Percentiles rank a stretch among this genome's conserved stretches.
phyloP scores from a whole-genome alignment of 805 yeast species.

The Kuraishia borneana region DNA sequence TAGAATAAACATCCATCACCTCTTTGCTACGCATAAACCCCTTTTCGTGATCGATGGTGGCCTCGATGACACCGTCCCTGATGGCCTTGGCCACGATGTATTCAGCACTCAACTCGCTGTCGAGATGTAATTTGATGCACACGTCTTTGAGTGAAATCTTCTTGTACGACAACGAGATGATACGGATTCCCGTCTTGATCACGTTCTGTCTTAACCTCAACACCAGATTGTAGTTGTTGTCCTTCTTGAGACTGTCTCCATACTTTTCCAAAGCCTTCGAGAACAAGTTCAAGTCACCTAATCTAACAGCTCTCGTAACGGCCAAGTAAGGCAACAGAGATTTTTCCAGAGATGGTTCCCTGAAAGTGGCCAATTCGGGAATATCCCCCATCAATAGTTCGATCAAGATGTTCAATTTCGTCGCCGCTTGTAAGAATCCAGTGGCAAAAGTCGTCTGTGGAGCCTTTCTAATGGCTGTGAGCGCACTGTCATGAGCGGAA shows the following conservation, averaged over 20 bases:
- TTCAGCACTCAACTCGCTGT: constrained; percentile 92
- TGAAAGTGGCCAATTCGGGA: constrained; percentile 79
- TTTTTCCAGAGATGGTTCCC: constrained; percentile 45
- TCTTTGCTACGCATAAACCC: constrained; percentile 92
- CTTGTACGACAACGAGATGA: constrained; percentile 83
- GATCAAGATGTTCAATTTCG: constrained; percentile 77
- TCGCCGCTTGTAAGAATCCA: constrained; percentile 85
- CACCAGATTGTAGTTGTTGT: constrained; percentile 76
- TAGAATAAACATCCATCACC: constrained; percentile 74
- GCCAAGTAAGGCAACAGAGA: constrained; percentile 74
- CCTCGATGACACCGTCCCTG: constrained; percentile 95
- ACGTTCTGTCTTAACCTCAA: constrained; percentile 91
- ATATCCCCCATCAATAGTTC: constrained; percentile 95
- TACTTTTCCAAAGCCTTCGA: constrained; percentile 57
- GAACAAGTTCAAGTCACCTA: constrained; percentile 81
- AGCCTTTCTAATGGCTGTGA: constrained; percentile 92
- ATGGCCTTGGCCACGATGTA: constrained; percentile 95
- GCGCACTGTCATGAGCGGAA: constrained; percentile 78
- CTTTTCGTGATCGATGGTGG: constrained; percentile 78
- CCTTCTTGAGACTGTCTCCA: constrained; percentile 52
- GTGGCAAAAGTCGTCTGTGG: constrained; percentile 80
- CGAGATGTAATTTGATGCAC: constrained; percentile 83
- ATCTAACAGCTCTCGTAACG: constrained; percentile 82
- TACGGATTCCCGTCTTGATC: constrained; percentile 93
- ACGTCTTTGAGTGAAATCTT: constrained; percentile 87